Evolutionary conservation across 805 yeast species (phyloP).

Genomic region (Wickerhamiella cacticola): DNA sequence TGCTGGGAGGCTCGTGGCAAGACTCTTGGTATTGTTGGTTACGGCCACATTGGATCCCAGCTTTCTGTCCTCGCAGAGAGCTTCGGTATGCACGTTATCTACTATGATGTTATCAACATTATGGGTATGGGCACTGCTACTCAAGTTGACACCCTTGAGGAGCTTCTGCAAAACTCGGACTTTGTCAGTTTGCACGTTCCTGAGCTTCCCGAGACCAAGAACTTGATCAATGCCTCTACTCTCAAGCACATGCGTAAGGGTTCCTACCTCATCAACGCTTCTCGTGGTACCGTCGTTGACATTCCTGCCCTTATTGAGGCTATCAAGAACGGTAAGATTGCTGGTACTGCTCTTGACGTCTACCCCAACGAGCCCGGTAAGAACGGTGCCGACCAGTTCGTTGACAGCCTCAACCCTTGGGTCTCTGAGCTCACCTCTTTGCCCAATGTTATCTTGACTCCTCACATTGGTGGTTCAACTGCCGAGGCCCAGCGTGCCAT

Average conservation of each 20-base stretch:
- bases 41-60: conserved; percentile 97
- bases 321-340: conserved; percentile 82
- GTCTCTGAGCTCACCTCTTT: conserved; percentile 66
- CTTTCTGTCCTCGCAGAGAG: conserved; percentile 94
- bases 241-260: conserved; percentile 95
- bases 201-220: conserved; percentile 82
- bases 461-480: conserved; percentile 98
- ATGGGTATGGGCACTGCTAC: conserved; percentile 96
- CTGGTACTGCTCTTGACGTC: conserved; percentile 95
- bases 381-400: conserved; percentile 77
- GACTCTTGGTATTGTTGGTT: conserved; percentile 92
- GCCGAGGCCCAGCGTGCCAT: conserved; percentile 98
- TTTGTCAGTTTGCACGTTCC: conserved; percentile 93
- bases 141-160: conserved; percentile 78
- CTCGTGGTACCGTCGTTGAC: conserved; percentile 96
- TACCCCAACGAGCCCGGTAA: conserved; percentile 95
- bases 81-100: conserved; percentile 92
- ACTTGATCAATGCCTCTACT: conserved; percentile 79
- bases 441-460: conserved; percentile 84
- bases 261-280: conserved; percentile 84
- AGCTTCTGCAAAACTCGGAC: conserved; percentile 68
- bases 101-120: conserved; percentile 82
- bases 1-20: conserved; percentile 99
- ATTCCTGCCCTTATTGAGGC: conserved; percentile 89
- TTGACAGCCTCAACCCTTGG: conserved; percentile 66